Evolutionary conservation across 1,284 basidiomycete genomes (phyloP).

Genomic region (Fomes fomentarius): DNA sequence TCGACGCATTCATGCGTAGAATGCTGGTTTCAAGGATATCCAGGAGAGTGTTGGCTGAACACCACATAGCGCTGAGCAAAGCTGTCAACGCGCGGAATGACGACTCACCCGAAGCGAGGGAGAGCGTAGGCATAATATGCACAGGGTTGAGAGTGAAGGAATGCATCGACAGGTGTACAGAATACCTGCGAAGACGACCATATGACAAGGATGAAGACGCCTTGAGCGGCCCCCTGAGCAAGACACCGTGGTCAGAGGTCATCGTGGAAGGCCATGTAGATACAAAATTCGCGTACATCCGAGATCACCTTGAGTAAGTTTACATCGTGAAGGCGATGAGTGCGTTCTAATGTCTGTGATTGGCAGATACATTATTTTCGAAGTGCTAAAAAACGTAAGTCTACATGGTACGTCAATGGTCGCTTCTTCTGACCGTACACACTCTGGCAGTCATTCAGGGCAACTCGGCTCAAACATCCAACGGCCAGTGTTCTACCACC

Average conservation of each 20-base stretch:
- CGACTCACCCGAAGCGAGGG: slow-evolving; percentile 39
- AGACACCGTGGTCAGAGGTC: slow-evolving; percentile 62
- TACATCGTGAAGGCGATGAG: neutral
- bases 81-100: slow-evolving; percentile 47
- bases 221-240: slow-evolving; percentile 31
- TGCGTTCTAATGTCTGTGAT: neutral
- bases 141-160: slow-evolving; percentile 74
- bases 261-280: slow-evolving; percentile 75
- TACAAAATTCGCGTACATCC: slow-evolving; percentile 83
- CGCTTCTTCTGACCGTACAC: neutral
- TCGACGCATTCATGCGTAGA: slow-evolving; percentile 88
- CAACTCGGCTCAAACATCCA: slow-evolving; percentile 57
- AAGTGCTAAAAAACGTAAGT: slow-evolving; percentile 82
- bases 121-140: slow-evolving; percentile 87
- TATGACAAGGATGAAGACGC: slow-evolving; percentile 46
- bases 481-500: slow-evolving; percentile 47
- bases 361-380: slow-evolving; percentile 83
- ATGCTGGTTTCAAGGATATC: slow-evolving; percentile 93
- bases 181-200: slow-evolving; percentile 58
- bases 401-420: neutral
- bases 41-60: slow-evolving; percentile 85
- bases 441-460: slow-evolving; percentile 62
- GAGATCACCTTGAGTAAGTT: slow-evolving; percentile 83
- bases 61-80: slow-evolving; percentile 84
- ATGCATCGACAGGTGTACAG: slow-evolving; percentile 71